Base-by-base conservation (phyloP, 1,284 basidiomycete species). In the Boletellus dicymbophilus region DNA sequence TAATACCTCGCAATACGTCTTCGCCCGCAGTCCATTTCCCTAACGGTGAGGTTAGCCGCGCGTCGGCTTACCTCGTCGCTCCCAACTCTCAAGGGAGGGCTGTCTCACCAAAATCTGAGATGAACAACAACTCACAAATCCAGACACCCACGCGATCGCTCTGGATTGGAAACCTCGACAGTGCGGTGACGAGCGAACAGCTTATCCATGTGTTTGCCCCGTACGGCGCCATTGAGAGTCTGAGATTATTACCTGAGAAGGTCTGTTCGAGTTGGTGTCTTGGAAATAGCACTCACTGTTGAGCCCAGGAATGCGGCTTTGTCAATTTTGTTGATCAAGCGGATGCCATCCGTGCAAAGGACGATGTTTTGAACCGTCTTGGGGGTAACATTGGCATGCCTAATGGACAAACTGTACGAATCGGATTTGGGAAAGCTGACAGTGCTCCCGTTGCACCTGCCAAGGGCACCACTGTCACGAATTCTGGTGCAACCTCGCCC, bases 101-200 rank as follows among this genome's bases (percentile, higher is more conserved):
- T 20, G 72, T 88, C 41, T 92, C 90, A 10, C 90, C 89, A 27
- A 92, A 92, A 67, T 77, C 84, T 30, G 89, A 91, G 67, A 76
- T 71, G 30, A 74, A 81, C 41, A 74, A 78, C 37, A 76, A 78
- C 31, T 79, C 82, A 6, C 90, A 91, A 65, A 80, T 87, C 44
- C 93, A 97, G 71, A 90, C 93, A 39, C 96, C 97, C 21, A 96
- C 94, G 13, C 84, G 96, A 46, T 95, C 93, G 37, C 77, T 99
- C 37, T 99, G 96, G 95, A 96, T 99, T 62, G 96, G 96, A 41
- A 97, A 98, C 68, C 79, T 99, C 40, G 94, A 98, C 68, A 90
- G 90, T 54, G 88, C 88, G 44, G 92, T 95, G 44, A 94, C 94
- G 0, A 94, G 92, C 61, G 93, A 96, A 67, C 93, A 98, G 63